Conservation (phyloP, 371 early-diverging fungal species). For the Batrachochytrium dendrobatidis region DNA sequence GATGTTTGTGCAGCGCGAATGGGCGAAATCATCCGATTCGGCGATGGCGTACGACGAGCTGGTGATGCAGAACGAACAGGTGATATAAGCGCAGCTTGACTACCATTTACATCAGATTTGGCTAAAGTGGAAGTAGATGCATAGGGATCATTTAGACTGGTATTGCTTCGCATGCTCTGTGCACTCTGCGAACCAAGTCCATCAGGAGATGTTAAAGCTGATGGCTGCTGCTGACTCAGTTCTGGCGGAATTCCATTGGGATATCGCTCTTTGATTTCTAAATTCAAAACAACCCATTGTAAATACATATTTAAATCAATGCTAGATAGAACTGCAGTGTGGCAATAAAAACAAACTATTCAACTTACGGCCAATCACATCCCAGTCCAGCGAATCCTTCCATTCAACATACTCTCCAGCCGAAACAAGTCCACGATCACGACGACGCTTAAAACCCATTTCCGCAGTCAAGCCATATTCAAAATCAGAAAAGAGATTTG, state of each 20-base stretch:
- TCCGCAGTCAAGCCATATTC: constrained; percentile 49
- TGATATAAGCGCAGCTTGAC: no score
- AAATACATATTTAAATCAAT: no score
- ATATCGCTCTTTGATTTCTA: constrained; percentile 28
- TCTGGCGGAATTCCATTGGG: constrained; percentile 29
- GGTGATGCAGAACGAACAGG: no score
- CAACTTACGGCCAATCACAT: constrained; percentile 43
- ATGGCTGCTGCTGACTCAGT: not conserved
- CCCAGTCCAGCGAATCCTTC: constrained; percentile 48
- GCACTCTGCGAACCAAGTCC: not conserved
- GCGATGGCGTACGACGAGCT: no score
- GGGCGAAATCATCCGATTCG: no score
- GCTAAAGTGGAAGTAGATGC: not conserved
- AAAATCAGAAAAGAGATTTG: constrained; percentile 78
- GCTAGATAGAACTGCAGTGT: no score
- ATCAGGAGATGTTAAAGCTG: not conserved
- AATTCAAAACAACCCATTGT: not conserved
- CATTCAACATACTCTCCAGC: constrained; percentile 45
- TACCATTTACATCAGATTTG: not conserved
- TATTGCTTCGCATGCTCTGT: not conserved
- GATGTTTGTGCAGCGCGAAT: no score
- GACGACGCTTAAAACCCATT: constrained; percentile 33
- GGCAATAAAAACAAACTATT: not conserved
- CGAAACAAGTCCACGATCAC: constrained; percentile 28
- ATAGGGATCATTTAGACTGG: not conserved